Percentiles rank a stretch among this genome's conserved stretches.
Evolutionary conservation across 805 yeast species (phyloP).

Genomic region (Saturnispora sanitii): DNA sequence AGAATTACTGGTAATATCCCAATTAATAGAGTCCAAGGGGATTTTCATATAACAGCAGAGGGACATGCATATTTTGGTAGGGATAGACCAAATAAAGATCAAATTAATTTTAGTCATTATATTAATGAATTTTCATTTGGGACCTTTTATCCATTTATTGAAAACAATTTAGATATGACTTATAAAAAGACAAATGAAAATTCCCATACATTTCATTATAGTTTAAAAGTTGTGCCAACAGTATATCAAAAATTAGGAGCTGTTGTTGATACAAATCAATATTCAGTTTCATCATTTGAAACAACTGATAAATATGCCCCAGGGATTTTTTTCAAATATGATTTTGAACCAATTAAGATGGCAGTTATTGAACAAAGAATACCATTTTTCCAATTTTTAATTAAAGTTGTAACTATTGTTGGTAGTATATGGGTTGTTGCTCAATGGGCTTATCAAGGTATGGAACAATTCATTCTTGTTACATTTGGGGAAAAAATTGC

Average conservation of each 20-base stretch:
- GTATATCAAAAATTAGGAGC: slow-evolving; percentile 61
- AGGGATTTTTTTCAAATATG: slow-evolving; percentile 75
- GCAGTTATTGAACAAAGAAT: slow-evolving; percentile 61
- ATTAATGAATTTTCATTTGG: slow-evolving; percentile 88
- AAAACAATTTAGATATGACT: slow-evolving; percentile 81
- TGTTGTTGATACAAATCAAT: slow-evolving; percentile 73
- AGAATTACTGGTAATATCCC: slow-evolving; percentile 76
- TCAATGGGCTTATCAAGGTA: slow-evolving; percentile 50
- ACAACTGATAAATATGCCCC: slow-evolving; percentile 35
- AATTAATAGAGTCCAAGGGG: slow-evolving; percentile 79
- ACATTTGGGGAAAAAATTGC: slow-evolving; percentile 49
- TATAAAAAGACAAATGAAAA: slow-evolving; percentile 44
- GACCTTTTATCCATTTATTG: slow-evolving; percentile 72
- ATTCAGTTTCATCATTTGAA: slow-evolving; percentile 49
- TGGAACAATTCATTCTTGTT: slow-evolving; percentile 44
- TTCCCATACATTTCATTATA: slow-evolving; percentile 50
- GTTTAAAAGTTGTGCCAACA: slow-evolving; percentile 77
- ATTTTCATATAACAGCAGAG: slow-evolving; percentile 71
- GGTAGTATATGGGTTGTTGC: slow-evolving; percentile 74
- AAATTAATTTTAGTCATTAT: slow-evolving; percentile 72
- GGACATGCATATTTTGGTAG: slow-evolving; percentile 47
- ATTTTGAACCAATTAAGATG: slow-evolving; percentile 79
- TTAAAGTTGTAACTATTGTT: slow-evolving; percentile 66
- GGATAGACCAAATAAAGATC: slow-evolving; percentile 35
- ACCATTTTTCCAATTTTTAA: slow-evolving; percentile 66